Conservation (phyloP, 768 basidiomycete species). For the Cystofilobasidium macerans region DNA sequence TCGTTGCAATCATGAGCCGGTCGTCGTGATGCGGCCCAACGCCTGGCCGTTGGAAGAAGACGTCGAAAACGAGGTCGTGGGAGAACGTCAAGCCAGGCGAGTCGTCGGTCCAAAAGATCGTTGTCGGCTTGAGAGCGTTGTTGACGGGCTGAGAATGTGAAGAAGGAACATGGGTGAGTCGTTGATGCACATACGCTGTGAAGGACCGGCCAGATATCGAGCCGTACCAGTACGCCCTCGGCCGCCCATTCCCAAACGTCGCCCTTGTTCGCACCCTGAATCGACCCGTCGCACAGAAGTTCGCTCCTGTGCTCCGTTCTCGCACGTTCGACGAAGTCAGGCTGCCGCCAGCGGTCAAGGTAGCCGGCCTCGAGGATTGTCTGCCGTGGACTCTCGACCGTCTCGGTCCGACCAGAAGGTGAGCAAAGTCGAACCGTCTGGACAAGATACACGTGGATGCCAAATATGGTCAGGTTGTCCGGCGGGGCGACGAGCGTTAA, state of each 20-base stretch:
- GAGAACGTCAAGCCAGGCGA: constrained; percentile 1
- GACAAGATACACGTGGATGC: constrained; percentile 15
- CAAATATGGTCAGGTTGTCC: constrained; percentile 9
- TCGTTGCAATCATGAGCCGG: neutral
- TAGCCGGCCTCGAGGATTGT: constrained; percentile 1
- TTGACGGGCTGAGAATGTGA: neutral
- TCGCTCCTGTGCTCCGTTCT: neutral
- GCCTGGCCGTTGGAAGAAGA: constrained; percentile 11
- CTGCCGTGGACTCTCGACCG: neutral
- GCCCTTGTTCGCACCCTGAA: constrained; percentile 1
- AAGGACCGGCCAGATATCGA: neutral
- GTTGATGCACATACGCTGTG: neutral
- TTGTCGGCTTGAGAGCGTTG: constrained; percentile 10
- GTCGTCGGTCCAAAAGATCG: constrained; percentile 4
- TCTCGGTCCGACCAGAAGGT: neutral
- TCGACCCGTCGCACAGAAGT: constrained; percentile 4
- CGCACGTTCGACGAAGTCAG: neutral
- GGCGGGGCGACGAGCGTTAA: constrained; percentile 14
- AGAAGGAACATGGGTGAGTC: neutral
- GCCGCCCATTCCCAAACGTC: constrained; percentile 11
- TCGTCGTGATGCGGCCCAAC: neutral
- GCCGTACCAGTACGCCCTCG: constrained; percentile 9
- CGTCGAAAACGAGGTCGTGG: constrained; percentile 16
- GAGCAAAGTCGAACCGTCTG: constrained; percentile 11
- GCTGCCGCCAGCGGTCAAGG: neutral